Conservation (phyloP, 495 filamentous ascomycete species). For the Patellaria atrata region DNA sequence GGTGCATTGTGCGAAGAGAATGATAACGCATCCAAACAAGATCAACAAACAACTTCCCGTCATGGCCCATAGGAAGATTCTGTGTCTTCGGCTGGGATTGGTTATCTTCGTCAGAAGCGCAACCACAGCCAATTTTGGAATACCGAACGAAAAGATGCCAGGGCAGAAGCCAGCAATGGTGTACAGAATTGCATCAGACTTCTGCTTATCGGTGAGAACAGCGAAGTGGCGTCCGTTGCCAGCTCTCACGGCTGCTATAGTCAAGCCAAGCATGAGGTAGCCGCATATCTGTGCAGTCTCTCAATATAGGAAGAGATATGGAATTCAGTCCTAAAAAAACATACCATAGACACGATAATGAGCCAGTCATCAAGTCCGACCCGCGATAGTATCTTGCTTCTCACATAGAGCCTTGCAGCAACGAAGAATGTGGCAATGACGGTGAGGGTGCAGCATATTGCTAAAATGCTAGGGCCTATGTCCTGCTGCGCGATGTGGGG, state of each 20-base stretch:
- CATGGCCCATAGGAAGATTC: slow-evolving; percentile 18
- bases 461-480: slow-evolving; percentile 1
- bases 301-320: background rate
- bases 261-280: slow-evolving; percentile 1
- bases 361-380: slow-evolving; percentile 4
- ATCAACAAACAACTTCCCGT: slow-evolving; percentile 15
- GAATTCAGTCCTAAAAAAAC: too few relatives aligned
- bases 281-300: background rate
- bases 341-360: background rate
- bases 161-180: slow-evolving; percentile 7
- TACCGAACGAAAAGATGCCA: slow-evolving; percentile 4
- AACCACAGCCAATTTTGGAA: slow-evolving; percentile 24
- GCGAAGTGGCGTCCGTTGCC: slow-evolving; percentile 4
- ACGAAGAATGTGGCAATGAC: slow-evolving; percentile 1
- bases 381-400: background rate
- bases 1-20: slow-evolving; percentile 11
- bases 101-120: slow-evolving; percentile 22
- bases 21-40: slow-evolving; percentile 22
- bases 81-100: slow-evolving; percentile 17
- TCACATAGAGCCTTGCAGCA: background rate
- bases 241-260: background rate
- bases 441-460: slow-evolving; percentile 1
- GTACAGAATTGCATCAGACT: slow-evolving; percentile 2
- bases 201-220: slow-evolving; percentile 1
- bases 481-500: background rate